Conservation (phyloP, 148 eudicot genomes). For the Chenopodium quinoa region DNA sequence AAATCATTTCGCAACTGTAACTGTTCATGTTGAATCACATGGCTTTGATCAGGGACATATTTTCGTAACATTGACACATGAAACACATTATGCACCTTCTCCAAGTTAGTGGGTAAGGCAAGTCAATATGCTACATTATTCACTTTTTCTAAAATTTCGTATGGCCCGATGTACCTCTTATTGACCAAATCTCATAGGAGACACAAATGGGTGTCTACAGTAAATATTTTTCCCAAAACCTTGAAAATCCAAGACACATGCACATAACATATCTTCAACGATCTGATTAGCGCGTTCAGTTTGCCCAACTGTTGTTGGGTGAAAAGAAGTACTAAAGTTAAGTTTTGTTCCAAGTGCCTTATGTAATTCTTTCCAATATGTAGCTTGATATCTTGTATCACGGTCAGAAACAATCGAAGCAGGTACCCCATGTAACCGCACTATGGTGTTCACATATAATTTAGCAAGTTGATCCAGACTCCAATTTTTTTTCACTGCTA, state of each 20-base stretch:
- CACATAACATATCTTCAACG: background rate
- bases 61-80: no score
- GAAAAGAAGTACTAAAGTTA: background rate
- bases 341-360: background rate
- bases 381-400: background rate
- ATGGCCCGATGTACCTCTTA: no score
- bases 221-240: no score
- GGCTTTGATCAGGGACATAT: no score
- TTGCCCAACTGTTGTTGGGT: background rate
- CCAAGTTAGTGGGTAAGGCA: no score
- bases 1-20: no score
- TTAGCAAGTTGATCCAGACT: background rate
- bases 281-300: background rate
- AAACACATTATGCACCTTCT: no score
- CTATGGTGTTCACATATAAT: background rate
- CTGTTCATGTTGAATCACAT: no score
- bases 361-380: conserved; percentile 1
- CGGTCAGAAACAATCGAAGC: background rate
- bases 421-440: background rate
- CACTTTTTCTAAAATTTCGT: no score
- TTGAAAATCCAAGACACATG: background rate
- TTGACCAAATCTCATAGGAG: no score
- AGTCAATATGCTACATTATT: no score
- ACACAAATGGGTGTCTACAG: no score
- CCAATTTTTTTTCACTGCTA: background rate